These are phyloP conservation scores for Amylocarpus encephaloides DNA, from an alignment of 2,329 filamentous ascomycete species.

Conservation along the genomic window DNA sequence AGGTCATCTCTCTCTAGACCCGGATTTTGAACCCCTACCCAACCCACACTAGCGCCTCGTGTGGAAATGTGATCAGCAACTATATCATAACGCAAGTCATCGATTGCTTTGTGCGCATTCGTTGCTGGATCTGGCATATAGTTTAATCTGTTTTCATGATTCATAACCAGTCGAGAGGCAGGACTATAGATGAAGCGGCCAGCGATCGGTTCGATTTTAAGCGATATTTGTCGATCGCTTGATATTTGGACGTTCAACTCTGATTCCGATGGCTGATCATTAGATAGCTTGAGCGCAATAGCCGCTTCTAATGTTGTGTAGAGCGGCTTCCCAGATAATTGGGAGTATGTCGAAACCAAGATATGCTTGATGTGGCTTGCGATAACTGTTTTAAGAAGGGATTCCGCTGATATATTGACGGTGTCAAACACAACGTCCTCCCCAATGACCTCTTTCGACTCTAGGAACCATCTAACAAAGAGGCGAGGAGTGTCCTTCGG, in stretches of 20 bases:
- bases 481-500: slow-evolving; percentile 48
- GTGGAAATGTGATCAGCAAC: slow-evolving; percentile 56
- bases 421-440: slow-evolving; percentile 62
- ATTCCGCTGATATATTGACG: slow-evolving; percentile 64
- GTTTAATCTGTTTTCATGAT: slow-evolving; percentile 62
- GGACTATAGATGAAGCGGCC: slow-evolving; percentile 70
- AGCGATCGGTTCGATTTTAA: slow-evolving; percentile 70
- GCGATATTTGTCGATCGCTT: slow-evolving; percentile 48
- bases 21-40: slow-evolving; percentile 43
- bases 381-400: slow-evolving; percentile 66
- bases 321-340: slow-evolving; percentile 52
- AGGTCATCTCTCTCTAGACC: slow-evolving; percentile 46
- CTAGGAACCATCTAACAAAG: slow-evolving; percentile 74
- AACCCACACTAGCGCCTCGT: slow-evolving; percentile 57
- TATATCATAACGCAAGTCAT: slow-evolving; percentile 55
- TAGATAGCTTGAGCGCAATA: slow-evolving; percentile 51
- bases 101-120: slow-evolving; percentile 52
- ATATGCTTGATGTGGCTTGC: slow-evolving; percentile 68
- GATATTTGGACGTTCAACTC: slow-evolving; percentile 64
- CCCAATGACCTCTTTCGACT: slow-evolving; percentile 67
- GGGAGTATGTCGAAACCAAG: slow-evolving; percentile 58
- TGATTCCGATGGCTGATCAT: slow-evolving; percentile 59
- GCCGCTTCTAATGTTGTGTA: slow-evolving; percentile 55
- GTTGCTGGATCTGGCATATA: slow-evolving; percentile 46
- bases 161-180: slow-evolving; percentile 47